A percentile compares a stretch with the other conserved stretches of the same genome.
These are phyloP conservation scores for Botrytis aclada DNA, from an alignment of 2,329 filamentous ascomycete genomes.

Conservation along the genomic window DNA sequence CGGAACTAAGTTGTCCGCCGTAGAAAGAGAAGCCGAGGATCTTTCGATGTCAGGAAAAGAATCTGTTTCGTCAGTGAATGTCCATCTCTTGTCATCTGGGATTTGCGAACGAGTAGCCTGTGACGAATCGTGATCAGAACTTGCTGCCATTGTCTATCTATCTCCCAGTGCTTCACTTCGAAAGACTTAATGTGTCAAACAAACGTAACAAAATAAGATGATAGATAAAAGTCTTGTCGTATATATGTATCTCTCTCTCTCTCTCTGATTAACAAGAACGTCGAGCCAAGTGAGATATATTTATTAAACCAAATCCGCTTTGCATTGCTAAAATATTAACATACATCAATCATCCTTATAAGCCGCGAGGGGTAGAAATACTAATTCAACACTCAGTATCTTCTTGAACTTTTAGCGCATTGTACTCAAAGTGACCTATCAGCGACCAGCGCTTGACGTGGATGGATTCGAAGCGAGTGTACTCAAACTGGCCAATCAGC, in stretches of 20 bases:
- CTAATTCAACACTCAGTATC: neutral
- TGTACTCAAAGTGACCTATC: neutral
- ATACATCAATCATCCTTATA: no score
- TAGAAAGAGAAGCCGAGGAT: neutral
- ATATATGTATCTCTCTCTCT: no score
- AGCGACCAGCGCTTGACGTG: neutral
- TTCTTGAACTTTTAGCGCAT: neutral
- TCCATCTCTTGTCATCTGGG: neutral
- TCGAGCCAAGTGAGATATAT: neutral
- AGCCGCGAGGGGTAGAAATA: neutral
- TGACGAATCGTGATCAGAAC: neutral
- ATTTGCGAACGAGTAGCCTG: neutral
- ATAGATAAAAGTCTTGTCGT: neutral
- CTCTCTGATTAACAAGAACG: neutral
- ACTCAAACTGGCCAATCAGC: neutral
- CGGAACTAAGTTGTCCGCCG: neutral
- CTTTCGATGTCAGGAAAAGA: neutral
- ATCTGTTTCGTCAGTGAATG: neutral
- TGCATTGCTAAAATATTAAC: neutral
- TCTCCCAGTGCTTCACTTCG: neutral
- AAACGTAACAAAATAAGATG: neutral
- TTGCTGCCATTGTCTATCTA: neutral
- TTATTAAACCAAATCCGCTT: neutral
- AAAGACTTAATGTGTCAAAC: neutral
- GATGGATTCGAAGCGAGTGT: neutral